These are phyloP conservation scores for Iris macrosiphon DNA, from an alignment of 106 monocot genomes.

Conservation along the genomic window DNA sequence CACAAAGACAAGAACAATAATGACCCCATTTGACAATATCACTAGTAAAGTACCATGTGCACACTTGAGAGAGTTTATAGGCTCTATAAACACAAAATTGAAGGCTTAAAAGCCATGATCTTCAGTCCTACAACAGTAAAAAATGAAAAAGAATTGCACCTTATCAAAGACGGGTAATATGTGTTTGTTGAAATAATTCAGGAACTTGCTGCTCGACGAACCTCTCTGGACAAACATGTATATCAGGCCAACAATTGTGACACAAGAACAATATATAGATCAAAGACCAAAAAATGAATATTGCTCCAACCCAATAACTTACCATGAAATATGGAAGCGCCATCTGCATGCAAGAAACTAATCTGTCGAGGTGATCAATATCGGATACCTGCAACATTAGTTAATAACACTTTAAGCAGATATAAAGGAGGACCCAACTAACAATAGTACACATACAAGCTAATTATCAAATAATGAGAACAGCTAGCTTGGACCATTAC, in stretches of 20 bases:
- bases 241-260: background rate
- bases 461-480: too few relatives aligned
- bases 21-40: too few relatives aligned
- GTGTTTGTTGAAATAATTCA: slow-evolving; percentile 81
- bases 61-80: too few relatives aligned
- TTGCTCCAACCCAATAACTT: background rate
- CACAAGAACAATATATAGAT: background rate
- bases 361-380: slow-evolving; percentile 89
- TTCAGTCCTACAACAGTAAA: too few relatives aligned
- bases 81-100: too few relatives aligned
- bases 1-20: too few relatives aligned
- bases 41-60: too few relatives aligned
- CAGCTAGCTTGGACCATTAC: too few relatives aligned
- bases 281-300: slow-evolving; percentile 1
- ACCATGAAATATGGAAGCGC: slow-evolving; percentile 93
- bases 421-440: too few relatives aligned
- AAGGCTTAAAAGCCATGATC: too few relatives aligned
- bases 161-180: slow-evolving; percentile 95
- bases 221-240: slow-evolving; percentile 58
- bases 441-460: too few relatives aligned
- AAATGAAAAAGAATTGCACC: slow-evolving; percentile 31
- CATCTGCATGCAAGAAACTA: slow-evolving; percentile 93
- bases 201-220: slow-evolving; percentile 88
- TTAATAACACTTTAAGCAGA: too few relatives aligned
- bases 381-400: slow-evolving; percentile 65